Percentiles rank a stretch among this genome's conserved stretches.
Evolutionary conservation across 1,284 basidiomycete species (phyloP).

Genomic region (Caloboletus inedulis): DNA sequence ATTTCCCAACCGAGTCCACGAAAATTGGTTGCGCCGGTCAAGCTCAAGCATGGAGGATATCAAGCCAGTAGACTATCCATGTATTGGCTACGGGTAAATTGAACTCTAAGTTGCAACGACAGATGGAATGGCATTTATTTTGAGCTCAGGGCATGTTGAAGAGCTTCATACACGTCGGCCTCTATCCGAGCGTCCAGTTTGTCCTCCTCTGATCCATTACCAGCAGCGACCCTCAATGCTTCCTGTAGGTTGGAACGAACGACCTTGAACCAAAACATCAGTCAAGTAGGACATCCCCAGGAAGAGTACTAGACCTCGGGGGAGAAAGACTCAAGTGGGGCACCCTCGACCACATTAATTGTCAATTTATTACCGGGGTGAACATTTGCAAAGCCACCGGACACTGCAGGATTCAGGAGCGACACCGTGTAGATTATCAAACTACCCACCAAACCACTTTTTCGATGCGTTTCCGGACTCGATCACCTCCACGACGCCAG

Average conservation of each 20-base stretch:
- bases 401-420: slow-evolving; percentile 54
- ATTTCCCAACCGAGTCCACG: background rate
- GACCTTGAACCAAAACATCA: slow-evolving; percentile 52
- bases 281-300: background rate
- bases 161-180: slow-evolving; percentile 92
- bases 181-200: slow-evolving; percentile 95
- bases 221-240: slow-evolving; percentile 78
- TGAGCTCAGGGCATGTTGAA: slow-evolving; percentile 78
- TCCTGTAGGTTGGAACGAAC: slow-evolving; percentile 89
- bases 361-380: slow-evolving; percentile 97
- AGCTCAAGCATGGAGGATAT: background rate
- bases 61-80: background rate
- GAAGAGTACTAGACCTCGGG: slow-evolving; percentile 54
- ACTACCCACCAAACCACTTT: slow-evolving; percentile 92
- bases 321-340: slow-evolving; percentile 89
- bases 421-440: background rate
- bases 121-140: slow-evolving; percentile 42
- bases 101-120: slow-evolving; percentile 14
- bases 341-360: slow-evolving; percentile 96
- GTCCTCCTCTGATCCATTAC: slow-evolving; percentile 87
- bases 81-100: background rate
- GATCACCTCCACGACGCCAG: slow-evolving; percentile 91
- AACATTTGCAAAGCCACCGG: slow-evolving; percentile 96
- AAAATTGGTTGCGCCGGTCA: background rate
- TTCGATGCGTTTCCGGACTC: slow-evolving; percentile 75